Conservation (phyloP, 169 alveolate genomes). For the Plasmodium billcollinsi region DNA sequence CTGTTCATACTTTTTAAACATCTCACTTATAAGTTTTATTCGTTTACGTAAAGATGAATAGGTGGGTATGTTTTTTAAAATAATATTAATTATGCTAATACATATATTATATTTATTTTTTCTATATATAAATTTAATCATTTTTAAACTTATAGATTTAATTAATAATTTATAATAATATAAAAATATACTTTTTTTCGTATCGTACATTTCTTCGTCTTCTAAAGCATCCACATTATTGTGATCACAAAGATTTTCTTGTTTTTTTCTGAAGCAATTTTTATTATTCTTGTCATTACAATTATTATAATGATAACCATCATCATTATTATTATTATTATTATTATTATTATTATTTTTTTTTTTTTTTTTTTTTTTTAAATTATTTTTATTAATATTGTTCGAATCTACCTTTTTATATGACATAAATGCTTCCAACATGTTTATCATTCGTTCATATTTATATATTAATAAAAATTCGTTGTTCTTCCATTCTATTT, state of each 20-base stretch:
- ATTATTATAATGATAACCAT: no score
- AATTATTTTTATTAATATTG: background rate
- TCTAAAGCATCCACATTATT: background rate
- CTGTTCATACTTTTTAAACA: slow-evolving; percentile 54
- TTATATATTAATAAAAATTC: slow-evolving; percentile 36
- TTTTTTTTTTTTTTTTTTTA: background rate
- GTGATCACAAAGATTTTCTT: background rate
- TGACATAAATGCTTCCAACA: background rate
- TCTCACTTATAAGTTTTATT: slow-evolving; percentile 22
- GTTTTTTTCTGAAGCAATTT: background rate
- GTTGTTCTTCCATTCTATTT: slow-evolving; percentile 39
- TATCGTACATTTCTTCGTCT: background rate
- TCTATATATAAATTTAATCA: slow-evolving; percentile 38
- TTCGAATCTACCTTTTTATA: background rate
- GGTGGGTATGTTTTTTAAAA: slow-evolving; percentile 50
- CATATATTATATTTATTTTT: slow-evolving; percentile 62
- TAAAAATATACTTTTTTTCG: slow-evolving; percentile 4
- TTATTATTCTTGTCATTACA: background rate
- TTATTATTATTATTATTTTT: background rate
- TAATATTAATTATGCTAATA: slow-evolving; percentile 28
- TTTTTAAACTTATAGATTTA: slow-evolving; percentile 42
- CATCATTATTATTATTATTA: no score
- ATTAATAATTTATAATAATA: slow-evolving; percentile 41
- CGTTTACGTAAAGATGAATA: slow-evolving; percentile 54
- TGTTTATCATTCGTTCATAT: slow-evolving; percentile 24